A percentile compares a stretch with the other conserved stretches of the same genome.
These are phyloP conservation scores for Fusarium udum DNA, from an alignment of 2,329 filamentous ascomycete genomes.

Conservation along the genomic window DNA sequence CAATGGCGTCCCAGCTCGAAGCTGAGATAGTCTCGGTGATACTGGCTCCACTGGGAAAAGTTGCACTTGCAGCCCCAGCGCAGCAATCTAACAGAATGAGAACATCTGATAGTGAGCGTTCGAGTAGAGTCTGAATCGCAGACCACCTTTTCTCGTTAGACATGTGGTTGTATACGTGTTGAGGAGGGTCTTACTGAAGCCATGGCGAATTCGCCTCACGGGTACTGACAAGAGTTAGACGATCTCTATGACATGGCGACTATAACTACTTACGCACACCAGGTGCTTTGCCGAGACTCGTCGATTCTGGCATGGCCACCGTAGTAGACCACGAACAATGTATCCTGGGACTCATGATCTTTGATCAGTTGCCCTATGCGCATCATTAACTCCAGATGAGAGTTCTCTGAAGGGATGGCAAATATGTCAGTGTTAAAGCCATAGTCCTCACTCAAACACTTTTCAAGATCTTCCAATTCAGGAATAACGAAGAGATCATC, in stretches of 20 bases:
- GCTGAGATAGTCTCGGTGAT: slow-evolving; percentile 71
- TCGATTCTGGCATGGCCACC: slow-evolving; percentile 69
- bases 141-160: slow-evolving; percentile 58
- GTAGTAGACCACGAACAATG: slow-evolving; percentile 67
- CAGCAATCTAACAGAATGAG: slow-evolving; percentile 69
- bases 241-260: not conserved
- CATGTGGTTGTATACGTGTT: not conserved
- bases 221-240: slow-evolving; percentile 49
- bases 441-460: slow-evolving; percentile 64
- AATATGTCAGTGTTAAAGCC: slow-evolving; percentile 67
- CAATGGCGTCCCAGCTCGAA: slow-evolving; percentile 70
- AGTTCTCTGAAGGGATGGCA: slow-evolving; percentile 66
- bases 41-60: slow-evolving; percentile 66
- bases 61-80: slow-evolving; percentile 67
- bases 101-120: slow-evolving; percentile 66
- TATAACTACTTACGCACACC: slow-evolving; percentile 62
- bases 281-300: slow-evolving; percentile 67
- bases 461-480: slow-evolving; percentile 65
- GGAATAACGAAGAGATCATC: slow-evolving; percentile 68
- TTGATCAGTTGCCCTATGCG: slow-evolving; percentile 66
- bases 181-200: slow-evolving; percentile 57
- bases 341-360: slow-evolving; percentile 63
- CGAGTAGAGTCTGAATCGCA: slow-evolving; percentile 67
- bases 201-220: slow-evolving; percentile 62
- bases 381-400: slow-evolving; percentile 67